Conservation (phyloP, 108 stramenopile genomes). For the Pseudonitzschia multistriata region DNA sequence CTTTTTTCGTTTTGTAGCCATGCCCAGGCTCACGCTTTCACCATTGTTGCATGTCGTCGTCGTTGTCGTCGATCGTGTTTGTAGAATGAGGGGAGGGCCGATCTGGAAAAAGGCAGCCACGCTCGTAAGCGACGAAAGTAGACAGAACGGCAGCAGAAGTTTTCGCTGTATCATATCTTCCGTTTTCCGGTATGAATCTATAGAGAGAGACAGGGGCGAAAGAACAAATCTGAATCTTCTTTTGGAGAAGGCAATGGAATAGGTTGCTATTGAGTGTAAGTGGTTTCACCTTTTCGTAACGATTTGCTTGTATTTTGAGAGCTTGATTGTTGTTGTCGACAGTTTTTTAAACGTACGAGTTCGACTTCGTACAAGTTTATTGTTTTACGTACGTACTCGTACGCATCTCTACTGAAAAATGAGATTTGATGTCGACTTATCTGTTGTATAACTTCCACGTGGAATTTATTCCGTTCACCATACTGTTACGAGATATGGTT, state of each 20-base stretch:
- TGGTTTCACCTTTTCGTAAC: too few relatives aligned
- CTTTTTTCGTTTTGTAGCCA: conserved; percentile 14
- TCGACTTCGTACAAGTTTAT: too few relatives aligned
- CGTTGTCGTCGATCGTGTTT: not conserved
- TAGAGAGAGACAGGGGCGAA: not conserved
- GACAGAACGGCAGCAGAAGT: conserved; percentile 1
- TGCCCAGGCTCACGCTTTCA: not conserved
- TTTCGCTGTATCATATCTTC: not conserved
- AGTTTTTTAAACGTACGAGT: too few relatives aligned
- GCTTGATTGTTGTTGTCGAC: too few relatives aligned
- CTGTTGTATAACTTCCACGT: too few relatives aligned
- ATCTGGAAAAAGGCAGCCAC: not conserved
- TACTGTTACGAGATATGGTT: too few relatives aligned
- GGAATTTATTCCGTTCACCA: too few relatives aligned
- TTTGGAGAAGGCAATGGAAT: not conserved
- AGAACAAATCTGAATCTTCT: not conserved
- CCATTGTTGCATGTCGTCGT: not conserved
- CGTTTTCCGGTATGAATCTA: not conserved
- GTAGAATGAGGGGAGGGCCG: not conserved
- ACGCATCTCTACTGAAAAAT: too few relatives aligned
- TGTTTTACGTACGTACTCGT: too few relatives aligned
- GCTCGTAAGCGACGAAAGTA: not conserved
- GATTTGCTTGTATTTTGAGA: too few relatives aligned
- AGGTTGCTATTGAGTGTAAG: too few relatives aligned
- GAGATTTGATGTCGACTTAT: too few relatives aligned